Evolutionary conservation across 352 stramenopile genomes (phyloP), one percentile per base, ranked within the genome.

Genomic region (Phytophthora pinifolia): DNA sequence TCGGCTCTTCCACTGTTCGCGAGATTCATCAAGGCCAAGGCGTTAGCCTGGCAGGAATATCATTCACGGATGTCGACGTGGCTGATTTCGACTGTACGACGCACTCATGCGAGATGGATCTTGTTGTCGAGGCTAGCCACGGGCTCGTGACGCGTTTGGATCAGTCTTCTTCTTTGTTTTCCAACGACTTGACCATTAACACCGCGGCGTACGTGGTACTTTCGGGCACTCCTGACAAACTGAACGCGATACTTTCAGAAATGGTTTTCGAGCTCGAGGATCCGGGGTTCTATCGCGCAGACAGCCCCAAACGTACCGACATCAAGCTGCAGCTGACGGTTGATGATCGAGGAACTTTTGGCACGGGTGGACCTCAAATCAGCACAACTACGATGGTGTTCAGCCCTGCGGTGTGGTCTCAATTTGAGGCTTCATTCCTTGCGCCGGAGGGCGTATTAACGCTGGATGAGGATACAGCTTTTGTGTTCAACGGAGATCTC

Each of bases 291-390:
- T 69, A 70, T 41, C 46, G 46, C 15, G 54, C 66, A 8, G 52
- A 77, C 29, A 60, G 20, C 17, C 30, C 43, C 42, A 30, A 22
- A 12, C 49, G 45, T 14, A 62, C 59, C 20, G 65, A 70, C 17
- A 65, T 83, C 30, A 68, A 70, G 1, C 35, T 91, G 8, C 62
- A 69, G n/a, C 60, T 89, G 12, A 82, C 66, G 20, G 62, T 79
- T 27, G 81, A 91, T 36, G 81, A 91, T 41, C 58, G 67, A 37
- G 79, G 76, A 10, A 75, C 65, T 3, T 70, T 68, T 35, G 81
- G 79, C 22, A 63, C 43, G 9, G 81, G 81, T 42, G 79, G 77
- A 0, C 67, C 79, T n/a, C 71, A 70, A 25, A 62, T 82, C 15
- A 69, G 69, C 32, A 59, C 67, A 0, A 62, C 62, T 0, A 72